These are phyloP conservation scores for Pleurotus salmoneostramineus DNA, from an alignment of 768 basidiomycete species.

Conservation along the genomic window DNA sequence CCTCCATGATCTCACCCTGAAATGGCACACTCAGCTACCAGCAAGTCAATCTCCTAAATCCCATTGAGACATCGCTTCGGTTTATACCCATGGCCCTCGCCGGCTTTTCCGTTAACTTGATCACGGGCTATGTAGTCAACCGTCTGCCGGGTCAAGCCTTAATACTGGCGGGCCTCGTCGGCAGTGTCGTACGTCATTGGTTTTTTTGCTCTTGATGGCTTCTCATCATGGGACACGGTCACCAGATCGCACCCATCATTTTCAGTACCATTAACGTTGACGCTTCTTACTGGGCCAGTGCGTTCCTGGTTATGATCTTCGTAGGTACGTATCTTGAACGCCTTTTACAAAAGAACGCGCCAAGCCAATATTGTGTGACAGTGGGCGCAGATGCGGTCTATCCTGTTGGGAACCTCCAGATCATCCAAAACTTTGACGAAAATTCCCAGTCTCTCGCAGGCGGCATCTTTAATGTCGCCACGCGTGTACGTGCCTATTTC, in stretches of 20 bases:
- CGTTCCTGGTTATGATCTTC: conserved; percentile 25
- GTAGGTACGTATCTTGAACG: conserved; percentile 12
- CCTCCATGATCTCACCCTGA: background rate
- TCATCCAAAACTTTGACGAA: conserved; percentile 22
- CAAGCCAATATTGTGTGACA: background rate
- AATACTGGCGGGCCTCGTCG: conserved; percentile 22
- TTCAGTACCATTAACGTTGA: conserved; percentile 26
- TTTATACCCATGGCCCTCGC: conserved; percentile 29
- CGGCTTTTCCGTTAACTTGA: conserved; percentile 16
- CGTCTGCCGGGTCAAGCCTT: conserved; percentile 24
- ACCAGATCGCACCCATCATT: conserved; percentile 24
- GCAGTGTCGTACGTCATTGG: conserved; percentile 19
- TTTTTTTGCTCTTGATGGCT: background rate
- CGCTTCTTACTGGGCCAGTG: conserved; percentile 26
- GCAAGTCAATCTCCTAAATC: conserved; percentile 21
- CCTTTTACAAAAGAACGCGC: background rate
- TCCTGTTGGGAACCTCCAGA: conserved; percentile 26
- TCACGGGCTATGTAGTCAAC: conserved; percentile 17
- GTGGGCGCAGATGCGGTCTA: conserved; percentile 25
- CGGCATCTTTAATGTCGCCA: conserved; percentile 29
- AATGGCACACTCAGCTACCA: conserved; percentile 20
- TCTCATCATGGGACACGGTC: background rate
- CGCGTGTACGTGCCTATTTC: conserved; percentile 14
- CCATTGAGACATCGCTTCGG: conserved; percentile 26
- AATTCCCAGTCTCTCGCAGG: conserved; percentile 30